phyloP scores from a whole-genome alignment of 1,284 basidiomycete species.

The Coriolopsis trogii region DNA sequence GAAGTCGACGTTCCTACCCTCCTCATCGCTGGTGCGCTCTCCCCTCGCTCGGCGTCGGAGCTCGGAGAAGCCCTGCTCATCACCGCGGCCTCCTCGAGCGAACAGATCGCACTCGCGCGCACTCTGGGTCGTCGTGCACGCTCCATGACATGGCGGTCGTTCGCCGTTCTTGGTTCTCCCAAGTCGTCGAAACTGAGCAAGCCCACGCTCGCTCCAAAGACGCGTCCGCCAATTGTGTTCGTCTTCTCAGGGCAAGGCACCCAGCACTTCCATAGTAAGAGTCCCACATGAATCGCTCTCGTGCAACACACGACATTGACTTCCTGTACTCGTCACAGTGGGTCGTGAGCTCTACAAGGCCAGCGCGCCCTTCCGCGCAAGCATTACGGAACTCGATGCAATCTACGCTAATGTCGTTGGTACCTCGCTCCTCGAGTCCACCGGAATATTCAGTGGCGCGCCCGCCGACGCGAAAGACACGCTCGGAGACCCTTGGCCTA shows the following conservation, averaged over 20 bases:
- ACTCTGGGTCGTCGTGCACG: constrained; percentile 33
- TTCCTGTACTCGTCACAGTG: constrained; percentile 30
- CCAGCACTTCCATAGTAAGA: constrained; percentile 40
- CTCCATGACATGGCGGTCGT: constrained; percentile 39
- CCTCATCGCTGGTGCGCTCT: constrained; percentile 45
- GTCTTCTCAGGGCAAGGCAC: constrained; percentile 49
- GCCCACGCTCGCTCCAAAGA: constrained; percentile 31
- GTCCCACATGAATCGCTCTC: not conserved
- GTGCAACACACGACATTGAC: not conserved
- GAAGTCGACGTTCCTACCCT: too few relatives aligned
- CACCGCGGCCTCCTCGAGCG: constrained; percentile 8
- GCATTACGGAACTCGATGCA: constrained; percentile 39
- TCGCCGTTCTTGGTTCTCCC: constrained; percentile 11
- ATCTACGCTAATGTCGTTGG: constrained; percentile 35
- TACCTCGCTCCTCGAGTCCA: constrained; percentile 35
- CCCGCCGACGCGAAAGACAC: not conserved
- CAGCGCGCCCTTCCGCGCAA: constrained; percentile 39
- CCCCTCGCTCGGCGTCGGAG: constrained; percentile 29
- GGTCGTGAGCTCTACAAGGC: constrained; percentile 41
- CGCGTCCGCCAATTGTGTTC: constrained; percentile 37
- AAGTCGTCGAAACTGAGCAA: constrained; percentile 20
- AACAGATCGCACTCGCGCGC: constrained; percentile 5
- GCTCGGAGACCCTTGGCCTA: constrained; percentile 38
- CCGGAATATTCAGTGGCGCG: constrained; percentile 35
- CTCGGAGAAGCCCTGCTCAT: constrained; percentile 2